Evolutionary conservation across 805 yeast species (phyloP).

Genomic region (Zygotorulaspora danielsina): DNA sequence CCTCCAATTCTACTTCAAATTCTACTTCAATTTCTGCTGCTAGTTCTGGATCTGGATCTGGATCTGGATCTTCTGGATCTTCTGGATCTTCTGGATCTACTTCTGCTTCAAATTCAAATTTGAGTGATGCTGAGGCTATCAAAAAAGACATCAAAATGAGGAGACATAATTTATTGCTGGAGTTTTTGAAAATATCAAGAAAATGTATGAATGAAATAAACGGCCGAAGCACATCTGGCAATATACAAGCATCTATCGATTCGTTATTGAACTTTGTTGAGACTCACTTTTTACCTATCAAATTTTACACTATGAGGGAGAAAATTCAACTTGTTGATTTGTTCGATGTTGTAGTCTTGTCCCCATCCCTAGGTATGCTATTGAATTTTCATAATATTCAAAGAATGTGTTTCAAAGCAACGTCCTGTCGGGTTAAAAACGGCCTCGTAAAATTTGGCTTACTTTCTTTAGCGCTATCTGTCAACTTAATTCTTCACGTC

Average conservation of each 20-base stretch:
- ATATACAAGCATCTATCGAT: constrained; percentile 10
- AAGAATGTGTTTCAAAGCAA: constrained; percentile 13
- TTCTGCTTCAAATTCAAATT: not conserved
- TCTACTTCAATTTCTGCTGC: not conserved
- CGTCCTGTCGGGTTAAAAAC: constrained; percentile 13
- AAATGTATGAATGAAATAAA: constrained; percentile 16
- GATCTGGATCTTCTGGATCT: too few species aligned
- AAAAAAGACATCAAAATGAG: constrained; percentile 3
- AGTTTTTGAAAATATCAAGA: constrained; percentile 17
- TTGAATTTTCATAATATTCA: constrained; percentile 22
- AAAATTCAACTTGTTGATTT: constrained; percentile 18
- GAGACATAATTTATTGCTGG: constrained; percentile 10
- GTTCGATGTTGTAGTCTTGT: constrained; percentile 23
- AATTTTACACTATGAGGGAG: constrained; percentile 16
- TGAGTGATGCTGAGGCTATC: not conserved
- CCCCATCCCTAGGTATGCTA: constrained; percentile 24
- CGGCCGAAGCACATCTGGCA: constrained; percentile 5
- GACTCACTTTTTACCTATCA: constrained; percentile 16
- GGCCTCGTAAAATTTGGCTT: constrained; percentile 21
- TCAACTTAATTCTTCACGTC: constrained; percentile 16
- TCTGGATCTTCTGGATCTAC: not conserved
- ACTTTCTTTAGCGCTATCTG: constrained; percentile 18
- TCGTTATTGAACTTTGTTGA: constrained; percentile 17
- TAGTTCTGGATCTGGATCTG: not conserved
- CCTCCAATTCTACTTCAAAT: too few species aligned